Conservation (phyloP, 192 early-diverging fungal genomes). For the Lobosporangium transversale region DNA sequence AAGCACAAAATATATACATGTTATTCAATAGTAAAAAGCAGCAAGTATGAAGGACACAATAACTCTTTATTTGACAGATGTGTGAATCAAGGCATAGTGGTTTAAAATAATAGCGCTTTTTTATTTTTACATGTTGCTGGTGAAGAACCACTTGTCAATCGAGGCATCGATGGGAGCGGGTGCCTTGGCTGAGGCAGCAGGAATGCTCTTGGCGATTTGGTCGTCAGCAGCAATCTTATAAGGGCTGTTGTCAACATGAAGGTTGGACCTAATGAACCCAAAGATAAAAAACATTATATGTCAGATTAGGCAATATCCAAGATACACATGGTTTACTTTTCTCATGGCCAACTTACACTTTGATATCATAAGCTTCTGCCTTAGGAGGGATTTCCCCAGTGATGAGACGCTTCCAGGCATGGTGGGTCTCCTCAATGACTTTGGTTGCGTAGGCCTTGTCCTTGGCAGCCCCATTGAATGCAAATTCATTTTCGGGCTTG, state of each 20-base stretch:
- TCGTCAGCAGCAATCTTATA: conserved; percentile 70
- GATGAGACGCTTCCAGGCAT: conserved; percentile 91
- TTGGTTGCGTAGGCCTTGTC: conserved; percentile 87
- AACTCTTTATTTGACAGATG: too few species aligned
- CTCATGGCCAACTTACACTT: conserved; percentile 68
- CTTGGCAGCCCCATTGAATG: conserved; percentile 89
- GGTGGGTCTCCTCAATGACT: conserved; percentile 90
- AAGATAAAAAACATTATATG: neutral
- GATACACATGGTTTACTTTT: too few species aligned
- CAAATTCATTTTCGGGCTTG: conserved; percentile 99
- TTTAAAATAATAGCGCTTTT: too few species aligned
- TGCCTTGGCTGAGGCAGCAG: conserved; percentile 65
- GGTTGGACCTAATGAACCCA: conserved; percentile 62
- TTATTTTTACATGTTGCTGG: conserved; percentile 38
- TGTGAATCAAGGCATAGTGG: too few species aligned
- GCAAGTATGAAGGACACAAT: too few species aligned
- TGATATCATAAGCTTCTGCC: conserved; percentile 78
- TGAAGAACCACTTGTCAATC: conserved; percentile 52
- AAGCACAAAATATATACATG: too few species aligned
- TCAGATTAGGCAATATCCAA: too few species aligned
- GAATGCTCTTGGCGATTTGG: conserved; percentile 64
- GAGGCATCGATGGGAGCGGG: conserved; percentile 82
- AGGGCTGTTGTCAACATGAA: conserved; percentile 74
- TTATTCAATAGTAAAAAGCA: too few species aligned
- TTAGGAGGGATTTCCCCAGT: conserved; percentile 66